Evolutionary conservation across 176 grass and related monocot species (phyloP).

Genomic region (Secale cereale): DNA sequence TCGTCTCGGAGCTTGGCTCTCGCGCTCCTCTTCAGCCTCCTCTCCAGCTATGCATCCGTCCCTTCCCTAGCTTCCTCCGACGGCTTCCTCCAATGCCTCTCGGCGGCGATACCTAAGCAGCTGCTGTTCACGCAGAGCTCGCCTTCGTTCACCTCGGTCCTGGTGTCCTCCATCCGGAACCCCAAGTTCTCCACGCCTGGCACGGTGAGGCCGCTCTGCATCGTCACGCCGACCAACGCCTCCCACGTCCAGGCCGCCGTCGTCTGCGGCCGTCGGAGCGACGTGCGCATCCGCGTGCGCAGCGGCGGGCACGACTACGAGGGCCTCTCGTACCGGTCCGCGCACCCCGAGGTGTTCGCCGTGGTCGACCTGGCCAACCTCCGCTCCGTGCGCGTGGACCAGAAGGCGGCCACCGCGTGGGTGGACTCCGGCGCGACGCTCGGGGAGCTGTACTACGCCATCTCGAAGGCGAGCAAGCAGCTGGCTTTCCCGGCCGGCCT

Average conservation of each 20-base stretch:
- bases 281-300: conserved; percentile 47
- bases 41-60: background rate
- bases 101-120: background rate
- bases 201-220: conserved; percentile 37
- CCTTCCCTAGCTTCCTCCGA: conserved; percentile 23
- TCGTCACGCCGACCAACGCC: conserved; percentile 47
- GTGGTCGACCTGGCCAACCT: conserved; percentile 41
- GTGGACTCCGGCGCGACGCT: conserved; percentile 57
- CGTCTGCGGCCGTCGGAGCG: conserved; percentile 28
- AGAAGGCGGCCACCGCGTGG: conserved; percentile 27
- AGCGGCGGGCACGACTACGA: conserved; percentile 82
- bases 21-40: background rate
- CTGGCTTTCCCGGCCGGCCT: conserved; percentile 49
- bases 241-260: conserved; percentile 55
- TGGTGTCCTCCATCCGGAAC: conserved; percentile 57
- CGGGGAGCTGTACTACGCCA: conserved; percentile 54
- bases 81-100: conserved; percentile 49
- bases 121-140: conserved; percentile 38
- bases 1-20: background rate
- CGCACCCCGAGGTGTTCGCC: conserved; percentile 29
- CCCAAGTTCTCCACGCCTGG: conserved; percentile 39
- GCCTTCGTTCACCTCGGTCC: conserved; percentile 35
- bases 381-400: conserved; percentile 28
- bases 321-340: conserved; percentile 59
- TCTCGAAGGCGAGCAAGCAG: conserved; percentile 19